Evolutionary conservation across 2,329 filamentous ascomycete species (phyloP).

Genomic region (Fusarium sp.): DNA sequence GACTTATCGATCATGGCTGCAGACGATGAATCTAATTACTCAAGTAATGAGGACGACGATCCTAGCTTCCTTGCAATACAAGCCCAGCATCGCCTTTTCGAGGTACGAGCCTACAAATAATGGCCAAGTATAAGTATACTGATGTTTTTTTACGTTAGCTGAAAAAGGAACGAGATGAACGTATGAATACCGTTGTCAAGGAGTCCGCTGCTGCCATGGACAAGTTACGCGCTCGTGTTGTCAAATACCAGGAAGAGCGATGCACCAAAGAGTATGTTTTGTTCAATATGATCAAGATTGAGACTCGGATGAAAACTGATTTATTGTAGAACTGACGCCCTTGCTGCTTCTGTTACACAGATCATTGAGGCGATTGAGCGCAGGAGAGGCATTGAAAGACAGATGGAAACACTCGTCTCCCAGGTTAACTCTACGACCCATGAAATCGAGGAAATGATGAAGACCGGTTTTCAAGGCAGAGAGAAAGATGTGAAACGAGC

Average conservation of each 20-base stretch:
- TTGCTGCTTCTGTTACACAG: conserved; percentile 33
- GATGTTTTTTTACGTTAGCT: conserved; percentile 43
- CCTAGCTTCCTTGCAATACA: conserved; percentile 44
- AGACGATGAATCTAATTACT: conserved; percentile 33
- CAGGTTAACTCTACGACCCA: conserved; percentile 37
- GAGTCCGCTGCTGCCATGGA: conserved; percentile 48
- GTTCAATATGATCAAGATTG: background rate
- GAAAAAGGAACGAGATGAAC: conserved; percentile 51
- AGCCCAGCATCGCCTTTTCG: conserved; percentile 49
- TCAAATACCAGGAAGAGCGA: conserved; percentile 43
- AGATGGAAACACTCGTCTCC: conserved; percentile 48
- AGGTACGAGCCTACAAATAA: conserved; percentile 32
- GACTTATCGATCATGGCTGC: conserved; percentile 29
- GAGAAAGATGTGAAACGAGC: conserved; percentile 43
- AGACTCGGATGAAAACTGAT: background rate
- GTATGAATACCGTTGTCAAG: conserved; percentile 43
- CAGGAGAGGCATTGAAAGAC: conserved; percentile 48
- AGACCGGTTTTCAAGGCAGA: conserved; percentile 50
- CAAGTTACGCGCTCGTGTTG: conserved; percentile 43
- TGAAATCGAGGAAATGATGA: conserved; percentile 52
- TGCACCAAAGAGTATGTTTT: conserved; percentile 45
- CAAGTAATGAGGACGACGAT: conserved; percentile 42
- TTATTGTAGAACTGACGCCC: conserved; percentile 32
- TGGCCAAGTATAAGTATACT: background rate
- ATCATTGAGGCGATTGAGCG: conserved; percentile 46